Evolutionary conservation across 257 asterid genomes (phyloP).

Genomic region (Euphrasia confusa): DNA sequence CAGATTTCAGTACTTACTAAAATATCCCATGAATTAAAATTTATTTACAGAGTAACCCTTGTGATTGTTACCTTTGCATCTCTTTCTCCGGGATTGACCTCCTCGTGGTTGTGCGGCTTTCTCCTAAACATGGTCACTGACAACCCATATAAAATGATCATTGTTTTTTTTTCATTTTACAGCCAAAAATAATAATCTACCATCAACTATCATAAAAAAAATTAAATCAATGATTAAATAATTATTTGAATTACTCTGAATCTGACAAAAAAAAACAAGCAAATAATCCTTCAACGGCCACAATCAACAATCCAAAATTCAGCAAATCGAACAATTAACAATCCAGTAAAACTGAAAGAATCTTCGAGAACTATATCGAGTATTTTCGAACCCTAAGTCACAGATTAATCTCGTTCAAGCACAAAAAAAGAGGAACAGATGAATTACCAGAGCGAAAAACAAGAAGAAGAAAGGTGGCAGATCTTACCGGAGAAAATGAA

Average conservation of each 20-base stretch:
- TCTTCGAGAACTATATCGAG: neutral
- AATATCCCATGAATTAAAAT: neutral
- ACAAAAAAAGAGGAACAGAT: neutral
- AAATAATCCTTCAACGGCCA: neutral
- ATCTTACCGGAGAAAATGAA: neutral
- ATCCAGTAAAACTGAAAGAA: neutral
- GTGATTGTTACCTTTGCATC: slow-evolving; percentile 52
- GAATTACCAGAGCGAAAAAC: neutral
- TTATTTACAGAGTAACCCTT: neutral
- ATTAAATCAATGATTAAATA: neutral
- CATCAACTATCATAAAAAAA: neutral
- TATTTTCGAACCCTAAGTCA: neutral
- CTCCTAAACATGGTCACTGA: slow-evolving; percentile 59
- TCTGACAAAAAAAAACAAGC: neutral
- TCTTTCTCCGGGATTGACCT: slow-evolving; percentile 34
- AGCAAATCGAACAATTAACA: neutral
- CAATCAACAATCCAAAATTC: slow-evolving; percentile 3
- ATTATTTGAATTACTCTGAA: too few species aligned
- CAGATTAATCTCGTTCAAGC: neutral
- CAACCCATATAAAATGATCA: slow-evolving; percentile 8
- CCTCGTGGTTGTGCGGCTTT: slow-evolving; percentile 43
- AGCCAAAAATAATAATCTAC: neutral
- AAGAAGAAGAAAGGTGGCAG: neutral
- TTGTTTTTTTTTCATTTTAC: too few species aligned
- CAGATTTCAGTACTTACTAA: slow-evolving; percentile 9